These are phyloP conservation scores for Euphorbia neoarborescens DNA, from an alignment of 441 rosid genomes.

Conservation along the genomic window DNA sequence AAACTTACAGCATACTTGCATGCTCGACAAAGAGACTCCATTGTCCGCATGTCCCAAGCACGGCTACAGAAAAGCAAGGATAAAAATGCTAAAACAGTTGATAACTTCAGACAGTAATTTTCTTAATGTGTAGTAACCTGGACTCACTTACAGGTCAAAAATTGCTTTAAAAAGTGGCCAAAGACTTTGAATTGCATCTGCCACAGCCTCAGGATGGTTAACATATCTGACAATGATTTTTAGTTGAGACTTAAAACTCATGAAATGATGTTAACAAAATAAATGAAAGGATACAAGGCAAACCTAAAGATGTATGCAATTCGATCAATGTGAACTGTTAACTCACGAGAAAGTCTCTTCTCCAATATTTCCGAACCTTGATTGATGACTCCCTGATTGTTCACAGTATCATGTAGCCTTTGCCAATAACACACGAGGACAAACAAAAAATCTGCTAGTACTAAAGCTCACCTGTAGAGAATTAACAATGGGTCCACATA, in stretches of 20 bases:
- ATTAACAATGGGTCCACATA: conserved; percentile 74
- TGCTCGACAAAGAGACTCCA: conserved; percentile 99
- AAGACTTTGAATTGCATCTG: conserved; percentile 81
- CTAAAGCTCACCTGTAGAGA: conserved; percentile 65
- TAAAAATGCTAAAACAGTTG: conserved; percentile 13
- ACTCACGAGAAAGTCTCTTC: conserved; percentile 87
- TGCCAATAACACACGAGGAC: conserved; percentile 20
- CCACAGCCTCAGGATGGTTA: conserved; percentile 94
- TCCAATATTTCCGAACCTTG: conserved; percentile 70
- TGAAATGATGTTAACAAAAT: conserved; percentile 9
- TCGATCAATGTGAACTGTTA: conserved; percentile 90
- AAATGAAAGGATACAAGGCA: conserved; percentile 21
- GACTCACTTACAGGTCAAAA: conserved; percentile 71
- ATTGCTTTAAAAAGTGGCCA: conserved; percentile 88
- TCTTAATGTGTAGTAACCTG: conserved; percentile 10
- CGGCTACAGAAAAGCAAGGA: conserved; percentile 49
- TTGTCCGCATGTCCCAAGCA: conserved; percentile 99
- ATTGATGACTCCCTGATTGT: conserved; percentile 59
- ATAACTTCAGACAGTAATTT: conserved; percentile 8
- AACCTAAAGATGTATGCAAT: conserved; percentile 96
- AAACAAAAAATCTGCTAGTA: conserved; percentile 19
- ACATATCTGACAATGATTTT: conserved; percentile 57
- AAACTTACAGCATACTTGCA: conserved; percentile 97
- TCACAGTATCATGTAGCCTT: conserved; percentile 20
- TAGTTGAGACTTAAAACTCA: conserved; percentile 22